Base-by-base conservation (phyloP, 75 land plant genomes). In the Pinus albicaulis region DNA sequence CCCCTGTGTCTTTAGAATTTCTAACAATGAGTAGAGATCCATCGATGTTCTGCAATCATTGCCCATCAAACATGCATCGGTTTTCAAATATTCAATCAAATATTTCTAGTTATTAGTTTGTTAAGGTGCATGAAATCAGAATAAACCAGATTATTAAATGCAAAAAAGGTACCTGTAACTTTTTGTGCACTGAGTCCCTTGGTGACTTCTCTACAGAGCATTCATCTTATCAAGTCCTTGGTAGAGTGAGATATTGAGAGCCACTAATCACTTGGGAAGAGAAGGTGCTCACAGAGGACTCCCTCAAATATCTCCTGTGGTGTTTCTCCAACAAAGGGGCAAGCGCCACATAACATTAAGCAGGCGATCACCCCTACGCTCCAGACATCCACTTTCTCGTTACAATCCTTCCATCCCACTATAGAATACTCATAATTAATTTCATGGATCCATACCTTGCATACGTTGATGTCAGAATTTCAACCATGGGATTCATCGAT, bases 301-400 rank as follows among this genome's bases (percentile, higher is more conserved):
- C 89, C 86, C 65, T 86, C 84, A 55, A 93, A 93, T 26, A 83
- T 82, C 79, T 88, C 91, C 59, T 59, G 84, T 56, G 81, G 86
- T 2, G 84, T 56, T 22, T 90, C 95, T 0, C 92, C 95, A 25
- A 80, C 59, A 59, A 93, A 93, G 38, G 93, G 93, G 17, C 87
- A 86, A 3, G 75, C 38, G 20, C 93, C 91, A 15, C 85, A 74
- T 55, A 91, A 80, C 87, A 91, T 86, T 4, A 85, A 26, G 71
- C 87, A 89, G 76, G 89, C 48, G 56, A 91, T 73, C 56, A 91
- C 93, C 19, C 93, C 93, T 53, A 84, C 89, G 78, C 93, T 91
- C 93, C 93, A 91, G 28, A 91, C 87, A 69, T 91, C 93, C 36
- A 87, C 87, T 80, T 91, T 87, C 82, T 86, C 89, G 26, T 58